Conservation (phyloP, 2,329 filamentous ascomycete species). For the Xylariaceae sp. region DNA sequence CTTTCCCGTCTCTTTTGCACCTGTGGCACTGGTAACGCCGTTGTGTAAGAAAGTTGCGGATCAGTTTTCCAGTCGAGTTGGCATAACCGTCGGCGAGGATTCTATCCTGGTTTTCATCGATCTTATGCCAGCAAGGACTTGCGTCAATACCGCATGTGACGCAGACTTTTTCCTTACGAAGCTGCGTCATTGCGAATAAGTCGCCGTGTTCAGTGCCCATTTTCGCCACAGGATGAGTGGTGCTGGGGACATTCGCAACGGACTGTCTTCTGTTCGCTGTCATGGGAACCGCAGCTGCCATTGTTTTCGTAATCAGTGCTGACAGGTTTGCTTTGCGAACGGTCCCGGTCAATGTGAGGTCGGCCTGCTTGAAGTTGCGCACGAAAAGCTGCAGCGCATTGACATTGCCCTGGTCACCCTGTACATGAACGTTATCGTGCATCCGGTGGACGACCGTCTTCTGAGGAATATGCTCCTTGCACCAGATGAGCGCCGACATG, state of each 20-base stretch:
- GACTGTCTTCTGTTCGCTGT: conserved; percentile 51
- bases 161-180: conserved; percentile 51
- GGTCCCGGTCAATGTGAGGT: conserved; percentile 82
- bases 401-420: conserved; percentile 23
- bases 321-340: conserved; percentile 84
- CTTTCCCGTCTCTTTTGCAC: conserved; percentile 54
- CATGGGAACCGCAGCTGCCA: conserved; percentile 37
- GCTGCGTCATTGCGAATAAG: conserved; percentile 25
- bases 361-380: conserved; percentile 89
- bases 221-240: conserved; percentile 21
- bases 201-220: conserved; percentile 30
- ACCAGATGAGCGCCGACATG: conserved; percentile 87
- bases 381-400: conserved; percentile 84
- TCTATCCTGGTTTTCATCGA: conserved; percentile 48
- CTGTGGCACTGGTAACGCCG: conserved; percentile 69
- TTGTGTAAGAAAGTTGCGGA: conserved; percentile 54
- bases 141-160: conserved; percentile 63
- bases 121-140: conserved; percentile 69
- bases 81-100: conserved; percentile 48
- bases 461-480: conserved; percentile 74
- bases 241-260: conserved; percentile 39
- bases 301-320: conserved; percentile 55
- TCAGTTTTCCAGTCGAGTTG: conserved; percentile 49
- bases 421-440: conserved; percentile 65
- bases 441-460: conserved; percentile 73